These are phyloP conservation scores for Talaromyces sp. DNA, from an alignment of 2,329 filamentous ascomycete species.

Conservation along the genomic window DNA sequence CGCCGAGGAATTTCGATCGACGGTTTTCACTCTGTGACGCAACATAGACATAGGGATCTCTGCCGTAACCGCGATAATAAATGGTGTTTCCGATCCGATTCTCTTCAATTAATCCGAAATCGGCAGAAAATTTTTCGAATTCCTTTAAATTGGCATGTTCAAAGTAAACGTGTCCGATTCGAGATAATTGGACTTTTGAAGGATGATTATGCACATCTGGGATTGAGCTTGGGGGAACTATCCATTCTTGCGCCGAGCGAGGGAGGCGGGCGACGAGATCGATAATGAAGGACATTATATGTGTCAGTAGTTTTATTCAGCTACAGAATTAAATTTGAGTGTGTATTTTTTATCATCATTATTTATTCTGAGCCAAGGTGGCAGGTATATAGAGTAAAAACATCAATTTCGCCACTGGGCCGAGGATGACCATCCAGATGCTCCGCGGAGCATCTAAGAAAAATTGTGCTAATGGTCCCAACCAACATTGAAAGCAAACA, in stretches of 20 bases:
- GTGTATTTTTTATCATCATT: neutral
- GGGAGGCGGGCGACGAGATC: constrained; percentile 15
- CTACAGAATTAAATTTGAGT: neutral
- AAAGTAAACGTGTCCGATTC: constrained; percentile 25
- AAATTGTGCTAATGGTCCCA: neutral
- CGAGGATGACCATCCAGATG: neutral
- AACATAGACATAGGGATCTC: constrained; percentile 55
- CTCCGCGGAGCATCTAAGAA: constrained; percentile 3
- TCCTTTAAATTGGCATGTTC: constrained; percentile 23
- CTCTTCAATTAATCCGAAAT: constrained; percentile 27
- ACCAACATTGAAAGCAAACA: neutral
- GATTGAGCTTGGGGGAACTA: constrained; percentile 13
- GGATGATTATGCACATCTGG: constrained; percentile 16
- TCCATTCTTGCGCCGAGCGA: constrained; percentile 12
- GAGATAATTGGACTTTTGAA: constrained; percentile 20
- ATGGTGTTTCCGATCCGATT: constrained; percentile 35
- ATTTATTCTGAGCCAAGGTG: neutral
- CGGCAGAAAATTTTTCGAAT: constrained; percentile 20
- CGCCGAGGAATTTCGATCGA: constrained; percentile 50
- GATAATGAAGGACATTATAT: neutral
- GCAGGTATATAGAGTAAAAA: neutral
- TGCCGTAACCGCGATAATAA: constrained; percentile 58
- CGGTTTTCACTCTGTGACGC: constrained; percentile 45
- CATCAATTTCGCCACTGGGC: neutral
- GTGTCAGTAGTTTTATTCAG: neutral